Percentiles rank a stretch among this genome's conserved stretches.
These are phyloP conservation scores for Arxiozyma heterogenica DNA, from an alignment of 1,139 yeast genomes.

Conservation along the genomic window DNA sequence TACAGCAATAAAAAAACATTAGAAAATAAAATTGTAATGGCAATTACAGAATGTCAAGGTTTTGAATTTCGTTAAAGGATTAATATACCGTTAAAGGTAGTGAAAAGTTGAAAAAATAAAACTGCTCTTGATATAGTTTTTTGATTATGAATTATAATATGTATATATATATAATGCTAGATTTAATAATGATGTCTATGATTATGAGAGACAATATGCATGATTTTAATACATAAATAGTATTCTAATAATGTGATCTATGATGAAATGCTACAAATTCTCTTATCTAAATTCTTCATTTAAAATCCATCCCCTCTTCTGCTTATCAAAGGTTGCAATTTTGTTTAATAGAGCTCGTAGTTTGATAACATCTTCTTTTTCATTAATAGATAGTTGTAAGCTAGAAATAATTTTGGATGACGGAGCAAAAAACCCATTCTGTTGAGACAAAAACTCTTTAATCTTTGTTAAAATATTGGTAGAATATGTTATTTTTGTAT, in stretches of 20 bases:
- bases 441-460: constrained; percentile 31
- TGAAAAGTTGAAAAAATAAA: neutral
- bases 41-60: constrained; percentile 74
- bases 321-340: constrained; percentile 13
- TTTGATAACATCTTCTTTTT: constrained; percentile 50
- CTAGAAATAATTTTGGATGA: constrained; percentile 52
- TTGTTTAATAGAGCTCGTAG: constrained; percentile 51
- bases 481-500: constrained; percentile 16
- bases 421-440: constrained; percentile 39
- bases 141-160: no score
- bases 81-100: neutral
- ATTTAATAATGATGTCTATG: neutral
- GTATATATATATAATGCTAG: no score
- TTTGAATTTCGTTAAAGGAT: constrained; percentile 48
- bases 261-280: neutral
- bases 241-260: neutral
- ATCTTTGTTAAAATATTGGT: constrained; percentile 35
- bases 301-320: constrained; percentile 53
- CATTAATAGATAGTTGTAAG: constrained; percentile 39
- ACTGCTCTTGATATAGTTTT: neutral
- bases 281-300: constrained; percentile 37
- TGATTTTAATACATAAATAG: neutral
- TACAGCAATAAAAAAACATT: constrained; percentile 49
- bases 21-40: constrained; percentile 47
- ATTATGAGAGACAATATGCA: neutral